Evolutionary conservation across 495 filamentous ascomycete genomes (phyloP).

Genomic region (Daldinia childiae): DNA sequence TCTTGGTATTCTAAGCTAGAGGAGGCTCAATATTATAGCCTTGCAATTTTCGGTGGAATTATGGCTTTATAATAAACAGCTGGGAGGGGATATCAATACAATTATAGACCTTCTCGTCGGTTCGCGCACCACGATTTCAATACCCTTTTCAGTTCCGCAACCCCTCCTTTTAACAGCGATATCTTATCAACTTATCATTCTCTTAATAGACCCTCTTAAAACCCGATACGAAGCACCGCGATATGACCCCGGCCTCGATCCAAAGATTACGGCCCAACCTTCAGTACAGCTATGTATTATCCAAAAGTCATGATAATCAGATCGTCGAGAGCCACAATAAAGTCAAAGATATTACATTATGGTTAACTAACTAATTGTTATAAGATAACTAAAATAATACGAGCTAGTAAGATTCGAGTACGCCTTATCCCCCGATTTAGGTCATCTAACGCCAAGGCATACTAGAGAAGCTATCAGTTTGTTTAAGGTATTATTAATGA

Average conservation of each 20-base stretch:
- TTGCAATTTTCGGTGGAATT: slow-evolving; percentile 27
- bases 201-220: neutral
- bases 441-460: slow-evolving; percentile 6
- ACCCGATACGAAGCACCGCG: neutral
- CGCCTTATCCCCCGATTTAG: neutral
- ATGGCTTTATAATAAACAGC: neutral
- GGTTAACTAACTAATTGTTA: neutral
- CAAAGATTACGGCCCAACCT: neutral
- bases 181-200: slow-evolving; percentile 2
- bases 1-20: slow-evolving; percentile 2
- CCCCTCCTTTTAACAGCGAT: neutral
- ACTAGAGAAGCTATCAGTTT: slow-evolving; percentile 15
- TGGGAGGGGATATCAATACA: neutral
- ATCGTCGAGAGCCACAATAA: neutral
- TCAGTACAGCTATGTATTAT: neutral
- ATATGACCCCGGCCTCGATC: neutral
- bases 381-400: neutral
- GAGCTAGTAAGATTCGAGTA: neutral
- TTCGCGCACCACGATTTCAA: neutral
- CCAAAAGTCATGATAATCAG: neutral
- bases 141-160: neutral
- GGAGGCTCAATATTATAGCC: slow-evolving; percentile 12
- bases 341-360: neutral
- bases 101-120: neutral
- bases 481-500: slow-evolving; percentile 36